A percentile compares a stretch with the other conserved stretches of the same genome.
These are phyloP conservation scores for Geosmithia flava DNA, from an alignment of 2,329 filamentous ascomycete genomes.

Conservation along the genomic window DNA sequence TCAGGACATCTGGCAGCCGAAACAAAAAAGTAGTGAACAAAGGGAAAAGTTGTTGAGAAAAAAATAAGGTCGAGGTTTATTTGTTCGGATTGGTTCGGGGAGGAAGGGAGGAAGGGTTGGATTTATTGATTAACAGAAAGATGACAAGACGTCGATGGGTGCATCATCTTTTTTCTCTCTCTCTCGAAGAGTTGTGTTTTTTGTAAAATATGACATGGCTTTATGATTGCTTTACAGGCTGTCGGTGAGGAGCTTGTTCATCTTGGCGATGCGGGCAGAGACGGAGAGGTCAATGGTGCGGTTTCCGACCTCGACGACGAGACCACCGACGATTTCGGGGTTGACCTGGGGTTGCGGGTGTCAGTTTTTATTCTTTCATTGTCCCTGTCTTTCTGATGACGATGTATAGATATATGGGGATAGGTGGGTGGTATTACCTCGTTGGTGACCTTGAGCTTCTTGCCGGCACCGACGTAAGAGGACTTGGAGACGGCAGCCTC, in stretches of 20 bases:
- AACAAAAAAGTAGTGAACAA: not conserved
- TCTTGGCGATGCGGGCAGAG: slow-evolving; percentile 85
- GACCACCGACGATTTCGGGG: slow-evolving; percentile 84
- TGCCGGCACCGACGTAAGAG: slow-evolving; percentile 73
- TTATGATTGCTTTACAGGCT: slow-evolving; percentile 62
- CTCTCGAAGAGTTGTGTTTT: not conserved
- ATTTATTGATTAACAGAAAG: slow-evolving; percentile 1
- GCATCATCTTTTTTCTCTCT: not conserved
- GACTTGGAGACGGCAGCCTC: slow-evolving; percentile 86
- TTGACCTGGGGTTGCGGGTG: slow-evolving; percentile 54
- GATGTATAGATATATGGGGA: too few relatives aligned
- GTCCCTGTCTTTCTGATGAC: too few relatives aligned
- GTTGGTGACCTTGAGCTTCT: slow-evolving; percentile 96
- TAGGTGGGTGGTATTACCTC: slow-evolving; percentile 59
- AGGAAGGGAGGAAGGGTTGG: slow-evolving; percentile 3
- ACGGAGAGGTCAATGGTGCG: slow-evolving; percentile 97
- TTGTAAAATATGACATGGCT: not conserved
- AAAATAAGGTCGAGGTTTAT: not conserved
- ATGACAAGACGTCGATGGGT: not conserved
- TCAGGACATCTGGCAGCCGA: not conserved
- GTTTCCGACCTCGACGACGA: slow-evolving; percentile 94
- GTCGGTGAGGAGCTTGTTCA: slow-evolving; percentile 99
- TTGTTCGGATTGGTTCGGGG: not conserved
- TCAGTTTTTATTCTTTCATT: not conserved
- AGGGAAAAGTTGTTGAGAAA: not conserved